A percentile compares a stretch with the other conserved stretches of the same genome.
phyloP scores from a whole-genome alignment of 352 stramenopile genomes.

The Bremia lactucae region DNA sequence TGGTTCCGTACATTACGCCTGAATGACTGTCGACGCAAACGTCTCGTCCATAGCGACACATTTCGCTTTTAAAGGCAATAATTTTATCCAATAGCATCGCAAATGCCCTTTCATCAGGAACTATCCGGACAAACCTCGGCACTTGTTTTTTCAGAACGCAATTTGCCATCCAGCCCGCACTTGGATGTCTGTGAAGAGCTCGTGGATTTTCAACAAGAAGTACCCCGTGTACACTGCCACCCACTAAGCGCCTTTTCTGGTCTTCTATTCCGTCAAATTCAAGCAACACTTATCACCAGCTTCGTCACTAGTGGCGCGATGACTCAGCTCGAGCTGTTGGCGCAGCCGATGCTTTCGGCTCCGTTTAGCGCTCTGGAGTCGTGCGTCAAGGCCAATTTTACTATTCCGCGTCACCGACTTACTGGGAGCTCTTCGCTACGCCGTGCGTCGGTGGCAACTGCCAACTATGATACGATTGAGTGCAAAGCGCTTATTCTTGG shows the following conservation, averaged over 20 bases:
- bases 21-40: too few species aligned
- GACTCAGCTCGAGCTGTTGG: conserved; percentile 43
- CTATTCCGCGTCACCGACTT: conserved; percentile 27
- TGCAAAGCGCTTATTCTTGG: conserved; percentile 60
- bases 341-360: conserved; percentile 9
- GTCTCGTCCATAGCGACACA: too few species aligned
- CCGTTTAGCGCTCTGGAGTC: conserved; percentile 23
- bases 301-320: too few species aligned
- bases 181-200: conserved; percentile 77
- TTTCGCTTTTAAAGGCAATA: too few species aligned
- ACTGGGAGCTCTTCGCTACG: conserved; percentile 20
- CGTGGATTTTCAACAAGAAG: conserved; percentile 81
- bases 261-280: not conserved
- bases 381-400: conserved; percentile 14
- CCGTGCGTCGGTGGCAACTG: conserved; percentile 23
- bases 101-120: too few species aligned
- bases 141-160: conserved; percentile 31
- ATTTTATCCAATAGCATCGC: too few species aligned
- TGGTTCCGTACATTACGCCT: too few species aligned
- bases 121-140: conserved; percentile 4
- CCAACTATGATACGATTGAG: conserved; percentile 43
- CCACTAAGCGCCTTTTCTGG: conserved; percentile 31
- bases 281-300: conserved; percentile 1
- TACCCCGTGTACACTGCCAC: conserved; percentile 61
- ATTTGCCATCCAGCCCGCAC: conserved; percentile 29